Percentiles rank a stretch among this genome's conserved stretches.
These are phyloP conservation scores for Kluyveromyces dobzhanskii DNA, from an alignment of 805 yeast species.

Conservation along the genomic window DNA sequence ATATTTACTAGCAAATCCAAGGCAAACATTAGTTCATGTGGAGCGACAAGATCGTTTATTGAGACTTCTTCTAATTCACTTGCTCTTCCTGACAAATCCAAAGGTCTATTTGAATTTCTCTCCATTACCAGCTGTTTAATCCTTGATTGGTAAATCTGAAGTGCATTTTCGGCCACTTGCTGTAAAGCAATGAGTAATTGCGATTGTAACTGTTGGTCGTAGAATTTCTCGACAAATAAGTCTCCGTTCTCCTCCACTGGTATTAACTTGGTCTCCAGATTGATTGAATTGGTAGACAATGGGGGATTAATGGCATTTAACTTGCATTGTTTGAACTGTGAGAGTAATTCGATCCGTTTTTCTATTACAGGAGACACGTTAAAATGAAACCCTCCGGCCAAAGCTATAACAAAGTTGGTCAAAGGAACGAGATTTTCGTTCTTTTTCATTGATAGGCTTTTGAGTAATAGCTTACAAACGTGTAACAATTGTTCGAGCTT, in stretches of 20 bases:
- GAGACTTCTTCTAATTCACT: slow-evolving; percentile 20
- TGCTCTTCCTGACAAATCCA: slow-evolving; percentile 24
- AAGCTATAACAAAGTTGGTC: slow-evolving; percentile 28
- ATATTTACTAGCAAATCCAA: slow-evolving; percentile 29
- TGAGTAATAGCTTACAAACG: slow-evolving; percentile 26
- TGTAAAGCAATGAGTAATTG: slow-evolving; percentile 18
- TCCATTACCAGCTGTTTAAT: slow-evolving; percentile 25
- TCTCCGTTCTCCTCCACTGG: slow-evolving; percentile 10
- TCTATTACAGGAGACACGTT: slow-evolving; percentile 34
- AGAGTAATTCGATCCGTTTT: slow-evolving; percentile 32
- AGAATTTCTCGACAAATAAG: slow-evolving; percentile 14
- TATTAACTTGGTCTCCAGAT: slow-evolving; percentile 18
- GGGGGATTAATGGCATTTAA: slow-evolving; percentile 16
- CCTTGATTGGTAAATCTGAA: slow-evolving; percentile 23
- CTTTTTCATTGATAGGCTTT: slow-evolving; percentile 17
- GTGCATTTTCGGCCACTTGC: slow-evolving; percentile 22
- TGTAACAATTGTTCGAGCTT: slow-evolving; percentile 36
- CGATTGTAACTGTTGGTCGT: slow-evolving; percentile 20
- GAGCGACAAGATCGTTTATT: slow-evolving; percentile 28
- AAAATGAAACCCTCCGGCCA: slow-evolving; percentile 33
- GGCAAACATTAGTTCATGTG: slow-evolving; percentile 23
- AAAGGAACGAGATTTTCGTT: slow-evolving; percentile 26
- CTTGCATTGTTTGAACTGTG: slow-evolving; percentile 22
- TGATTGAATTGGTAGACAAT: slow-evolving; percentile 12
- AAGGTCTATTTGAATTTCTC: slow-evolving; percentile 24